Evolutionary conservation across 2,329 filamentous ascomycete genomes (phyloP), one percentile per base, ranked within the genome.

Genomic region (Exserohilum rostratum): DNA sequence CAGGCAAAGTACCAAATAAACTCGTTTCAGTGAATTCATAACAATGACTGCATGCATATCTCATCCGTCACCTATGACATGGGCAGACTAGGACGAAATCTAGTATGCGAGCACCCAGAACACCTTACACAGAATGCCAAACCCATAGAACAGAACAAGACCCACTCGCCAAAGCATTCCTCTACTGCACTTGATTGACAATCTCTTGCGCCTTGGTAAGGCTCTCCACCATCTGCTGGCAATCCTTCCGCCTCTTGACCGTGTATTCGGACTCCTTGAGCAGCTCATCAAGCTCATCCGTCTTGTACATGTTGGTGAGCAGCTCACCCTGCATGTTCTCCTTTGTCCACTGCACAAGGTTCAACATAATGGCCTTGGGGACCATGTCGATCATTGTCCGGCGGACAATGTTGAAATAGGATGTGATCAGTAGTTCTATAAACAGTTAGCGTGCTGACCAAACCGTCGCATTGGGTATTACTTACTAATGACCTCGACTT

Each of bases 311-410:
- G 78, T 96, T 93, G 79, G 96, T 93, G 40, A 99, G 85, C 20
- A 99, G 85, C 79, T 99, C 95, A 68, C 90, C 87, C 77, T 99
- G 95, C 93, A 99, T 99, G 76, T 97, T 92, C 66, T 98, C 93
- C 79, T 97, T 98, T 67, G 93, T 96, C 76, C 88, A 90, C 90
- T 93, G 88, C 46, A 99, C 95, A 40, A 99, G 89, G 67, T 85
- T 97, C 65, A 98, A 85, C 95, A 99, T 99, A 74, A 99, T 96
- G 35, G 95, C 95, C 81, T 99, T 99, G 65, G 95, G 95, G 5
- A 99, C 95, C 95, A 99, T 99, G 73, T 99, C 95, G 64, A 98
- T 97, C 92, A 99, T 96, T 57, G 96, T 99, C 66, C 95, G 85
- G 82, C 92, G 91, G 64, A 97, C 93, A 73, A 99, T 99, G 79